A percentile compares a stretch with the other conserved stretches of the same genome.
Conservation (phyloP, 257 asterid genomes). For the Solanum chiquidenum region DNA sequence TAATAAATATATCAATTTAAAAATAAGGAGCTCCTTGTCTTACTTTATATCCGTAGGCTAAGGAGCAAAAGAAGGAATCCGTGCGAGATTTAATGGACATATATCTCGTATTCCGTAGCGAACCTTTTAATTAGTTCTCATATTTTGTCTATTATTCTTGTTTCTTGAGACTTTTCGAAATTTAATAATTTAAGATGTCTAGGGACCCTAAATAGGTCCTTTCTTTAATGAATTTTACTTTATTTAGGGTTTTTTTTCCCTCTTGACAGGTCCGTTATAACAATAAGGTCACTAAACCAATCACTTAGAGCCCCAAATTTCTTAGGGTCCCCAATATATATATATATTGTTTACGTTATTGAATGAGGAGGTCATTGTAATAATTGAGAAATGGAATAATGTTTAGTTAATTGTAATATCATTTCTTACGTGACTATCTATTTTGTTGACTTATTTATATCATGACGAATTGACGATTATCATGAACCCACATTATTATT, state of each 20-base stretch:
- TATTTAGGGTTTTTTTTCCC: background rate
- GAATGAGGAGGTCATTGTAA: too few relatives aligned
- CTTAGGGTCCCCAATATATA: too few relatives aligned
- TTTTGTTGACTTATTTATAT: too few relatives aligned
- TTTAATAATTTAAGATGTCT: background rate
- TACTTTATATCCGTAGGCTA: background rate
- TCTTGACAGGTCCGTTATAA: background rate
- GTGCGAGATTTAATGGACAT: background rate
- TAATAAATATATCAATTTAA: too few relatives aligned
- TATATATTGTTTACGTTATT: too few relatives aligned
- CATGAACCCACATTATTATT: too few relatives aligned
- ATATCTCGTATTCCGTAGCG: background rate
- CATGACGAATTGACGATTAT: too few relatives aligned
- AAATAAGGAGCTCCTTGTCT: background rate
- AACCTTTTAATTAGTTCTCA: background rate
- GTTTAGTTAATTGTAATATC: too few relatives aligned
- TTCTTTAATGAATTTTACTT: background rate
- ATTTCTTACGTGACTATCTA: too few relatives aligned
- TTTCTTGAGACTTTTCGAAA: background rate
- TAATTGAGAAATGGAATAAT: too few relatives aligned
- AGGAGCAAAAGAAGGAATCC: background rate
- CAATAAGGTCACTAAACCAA: too few relatives aligned
- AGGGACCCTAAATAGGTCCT: background rate
- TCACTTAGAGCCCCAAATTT: too few relatives aligned
- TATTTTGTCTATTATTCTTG: background rate